Conservation (phyloP, 495 filamentous ascomycete genomes). For the Lasiosphaeria hispida region DNA sequence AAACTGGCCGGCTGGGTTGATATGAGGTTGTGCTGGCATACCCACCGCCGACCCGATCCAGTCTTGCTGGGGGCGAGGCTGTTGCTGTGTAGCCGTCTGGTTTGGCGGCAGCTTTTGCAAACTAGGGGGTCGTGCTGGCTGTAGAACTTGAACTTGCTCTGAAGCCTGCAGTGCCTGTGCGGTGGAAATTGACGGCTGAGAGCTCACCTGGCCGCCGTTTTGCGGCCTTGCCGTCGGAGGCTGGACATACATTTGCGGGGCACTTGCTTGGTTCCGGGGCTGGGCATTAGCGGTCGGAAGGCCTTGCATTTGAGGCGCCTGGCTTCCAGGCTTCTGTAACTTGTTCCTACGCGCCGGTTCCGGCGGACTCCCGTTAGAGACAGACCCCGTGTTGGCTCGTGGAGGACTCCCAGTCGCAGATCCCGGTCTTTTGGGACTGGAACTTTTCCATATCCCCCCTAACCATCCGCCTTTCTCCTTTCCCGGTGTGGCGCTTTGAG, state of each 20-base stretch:
- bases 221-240: too few species aligned
- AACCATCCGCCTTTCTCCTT: slow-evolving; percentile 18
- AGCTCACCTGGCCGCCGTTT: too few species aligned
- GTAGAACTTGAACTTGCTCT: too few species aligned
- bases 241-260: too few species aligned
- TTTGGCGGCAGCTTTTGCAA: too few species aligned
- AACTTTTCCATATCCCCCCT: slow-evolving; percentile 11
- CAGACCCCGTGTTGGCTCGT: too few species aligned
- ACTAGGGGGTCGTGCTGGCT: too few species aligned
- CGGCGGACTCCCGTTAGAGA: too few species aligned
- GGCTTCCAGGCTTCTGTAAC: slow-evolving; percentile 6
- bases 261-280: too few species aligned
- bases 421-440: background rate
- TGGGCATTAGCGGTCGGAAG: background rate
- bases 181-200: too few species aligned
- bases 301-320: background rate
- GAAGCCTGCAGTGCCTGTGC: too few species aligned
- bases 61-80: background rate
- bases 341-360: background rate
- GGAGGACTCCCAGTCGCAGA: background rate
- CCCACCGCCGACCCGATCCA: background rate
- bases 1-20: background rate
- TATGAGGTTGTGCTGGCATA: background rate
- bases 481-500: slow-evolving; percentile 1
- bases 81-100: too few species aligned